These are phyloP conservation scores for Phaeodactylum tricornutum DNA, from an alignment of 108 stramenopile genomes.

Conservation along the genomic window DNA sequence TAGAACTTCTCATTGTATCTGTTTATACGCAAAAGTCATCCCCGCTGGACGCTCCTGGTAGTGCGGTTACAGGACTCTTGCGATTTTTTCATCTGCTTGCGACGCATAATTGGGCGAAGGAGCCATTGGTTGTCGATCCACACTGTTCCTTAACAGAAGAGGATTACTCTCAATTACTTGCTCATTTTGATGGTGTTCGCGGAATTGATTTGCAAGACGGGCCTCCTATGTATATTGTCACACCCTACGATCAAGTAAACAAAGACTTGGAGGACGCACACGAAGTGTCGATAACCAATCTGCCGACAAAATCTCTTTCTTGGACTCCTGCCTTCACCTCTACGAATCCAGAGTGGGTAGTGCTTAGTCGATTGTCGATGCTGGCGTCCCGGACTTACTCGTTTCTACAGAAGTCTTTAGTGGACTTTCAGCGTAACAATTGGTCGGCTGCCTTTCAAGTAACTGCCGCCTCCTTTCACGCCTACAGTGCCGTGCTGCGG, in stretches of 20 bases:
- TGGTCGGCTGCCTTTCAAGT: conserved; percentile 67
- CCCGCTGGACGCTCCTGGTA: conserved; percentile 37
- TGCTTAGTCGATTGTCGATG: conserved; percentile 41
- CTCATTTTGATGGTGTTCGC: conserved; percentile 48
- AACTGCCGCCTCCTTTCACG: conserved; percentile 48
- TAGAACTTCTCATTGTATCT: conserved; percentile 75
- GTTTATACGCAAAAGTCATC: conserved; percentile 50
- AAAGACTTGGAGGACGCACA: conserved; percentile 19
- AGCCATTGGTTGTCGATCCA: conserved; percentile 82
- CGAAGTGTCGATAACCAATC: conserved; percentile 1
- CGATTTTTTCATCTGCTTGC: conserved; percentile 49
- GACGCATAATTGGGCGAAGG: conserved; percentile 72
- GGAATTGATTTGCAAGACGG: conserved; percentile 40
- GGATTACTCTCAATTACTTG: conserved; percentile 39
- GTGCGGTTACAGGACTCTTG: conserved; percentile 56
- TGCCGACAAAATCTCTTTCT: not conserved
- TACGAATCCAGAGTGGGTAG: conserved; percentile 56
- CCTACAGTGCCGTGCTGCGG: conserved; percentile 67
- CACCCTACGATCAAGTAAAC: conserved; percentile 45
- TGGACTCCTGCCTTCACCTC: conserved; percentile 48
- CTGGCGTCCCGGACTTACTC: conserved; percentile 62
- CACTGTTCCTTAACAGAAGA: conserved; percentile 48
- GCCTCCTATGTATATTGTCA: conserved; percentile 75
- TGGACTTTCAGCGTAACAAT: conserved; percentile 13
- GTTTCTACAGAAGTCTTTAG: conserved; percentile 33